These are phyloP conservation scores for Microbotryum saponariae DNA, from an alignment of 1,284 basidiomycete genomes.

Conservation along the genomic window DNA sequence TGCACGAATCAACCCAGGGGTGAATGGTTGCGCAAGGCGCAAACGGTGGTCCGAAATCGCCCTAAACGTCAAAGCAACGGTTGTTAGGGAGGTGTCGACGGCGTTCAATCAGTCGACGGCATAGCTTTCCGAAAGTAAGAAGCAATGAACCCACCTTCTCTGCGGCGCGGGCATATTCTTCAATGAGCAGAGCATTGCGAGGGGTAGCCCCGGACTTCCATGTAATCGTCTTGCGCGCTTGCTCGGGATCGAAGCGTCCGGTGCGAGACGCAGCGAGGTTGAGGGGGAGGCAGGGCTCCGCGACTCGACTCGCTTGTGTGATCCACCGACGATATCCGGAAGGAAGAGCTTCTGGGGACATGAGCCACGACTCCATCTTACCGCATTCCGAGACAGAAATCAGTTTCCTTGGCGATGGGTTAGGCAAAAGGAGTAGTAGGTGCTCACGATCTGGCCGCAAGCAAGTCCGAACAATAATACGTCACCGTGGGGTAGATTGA, in stretches of 20 bases:
- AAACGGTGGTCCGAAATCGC: slow-evolving; percentile 47
- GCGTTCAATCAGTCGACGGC: too few species aligned
- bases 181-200: slow-evolving; percentile 26
- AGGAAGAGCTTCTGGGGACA: slow-evolving; percentile 70
- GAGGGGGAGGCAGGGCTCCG: slow-evolving; percentile 54
- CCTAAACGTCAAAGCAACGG: slow-evolving; percentile 1
- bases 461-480: slow-evolving; percentile 73
- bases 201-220: slow-evolving; percentile 46
- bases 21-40: slow-evolving; percentile 65
- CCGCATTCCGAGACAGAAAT: background rate
- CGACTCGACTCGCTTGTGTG: slow-evolving; percentile 57
- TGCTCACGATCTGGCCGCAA: slow-evolving; percentile 65
- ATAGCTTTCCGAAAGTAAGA: too few species aligned
- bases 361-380: slow-evolving; percentile 64
- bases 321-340: slow-evolving; percentile 67
- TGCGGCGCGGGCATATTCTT: slow-evolving; percentile 16
- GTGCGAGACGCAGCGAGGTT: slow-evolving; percentile 47
- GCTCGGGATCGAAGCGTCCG: slow-evolving; percentile 51
- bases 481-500: slow-evolving; percentile 75
- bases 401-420: background rate
- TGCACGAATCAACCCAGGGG: slow-evolving; percentile 67
- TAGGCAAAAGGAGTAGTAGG: background rate
- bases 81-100: background rate
- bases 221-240: slow-evolving; percentile 52
- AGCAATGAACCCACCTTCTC: slow-evolving; percentile 9